Conservation (phyloP, 2,329 filamentous ascomycete species). For the Ampelomyces quisqualis region DNA sequence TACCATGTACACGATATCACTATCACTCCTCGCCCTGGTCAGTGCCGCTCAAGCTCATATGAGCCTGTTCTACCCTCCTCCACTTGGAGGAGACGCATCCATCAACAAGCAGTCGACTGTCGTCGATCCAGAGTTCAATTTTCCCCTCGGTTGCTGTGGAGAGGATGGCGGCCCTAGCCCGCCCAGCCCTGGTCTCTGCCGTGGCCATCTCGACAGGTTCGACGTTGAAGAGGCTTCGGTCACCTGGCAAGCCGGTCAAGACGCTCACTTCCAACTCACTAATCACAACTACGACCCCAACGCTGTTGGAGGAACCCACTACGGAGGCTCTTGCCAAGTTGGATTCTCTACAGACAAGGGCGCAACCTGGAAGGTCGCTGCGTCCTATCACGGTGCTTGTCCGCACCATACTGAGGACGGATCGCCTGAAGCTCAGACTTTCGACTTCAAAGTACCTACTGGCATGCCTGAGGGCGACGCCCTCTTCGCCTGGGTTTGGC, state of each 20-base stretch:
- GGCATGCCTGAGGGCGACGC: slow-evolving; percentile 47
- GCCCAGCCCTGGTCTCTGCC: slow-evolving; percentile 43
- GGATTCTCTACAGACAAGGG: slow-evolving; percentile 49
- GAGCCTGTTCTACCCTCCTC: slow-evolving; percentile 47
- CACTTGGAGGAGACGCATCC: slow-evolving; percentile 50
- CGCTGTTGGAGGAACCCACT: slow-evolving; percentile 45
- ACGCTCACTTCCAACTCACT: slow-evolving; percentile 43
- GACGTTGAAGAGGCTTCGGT: slow-evolving; percentile 48
- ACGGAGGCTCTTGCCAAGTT: slow-evolving; percentile 51
- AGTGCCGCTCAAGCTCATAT: slow-evolving; percentile 43
- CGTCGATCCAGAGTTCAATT: slow-evolving; percentile 41
- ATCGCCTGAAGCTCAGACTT: slow-evolving; percentile 46
- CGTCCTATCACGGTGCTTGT: slow-evolving; percentile 51
- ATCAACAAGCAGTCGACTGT: slow-evolving; percentile 37
- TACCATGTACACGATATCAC: slow-evolving; percentile 32
- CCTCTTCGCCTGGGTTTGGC: slow-evolving; percentile 52
- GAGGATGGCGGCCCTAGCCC: slow-evolving; percentile 33
- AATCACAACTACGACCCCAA: slow-evolving; percentile 38
- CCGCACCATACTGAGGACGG: slow-evolving; percentile 45
- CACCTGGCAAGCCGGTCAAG: slow-evolving; percentile 47
- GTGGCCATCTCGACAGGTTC: slow-evolving; percentile 49
- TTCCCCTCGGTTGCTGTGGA: slow-evolving; percentile 51
- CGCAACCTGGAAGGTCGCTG: slow-evolving; percentile 48
- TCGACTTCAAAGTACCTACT: slow-evolving; percentile 49
- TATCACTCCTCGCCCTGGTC: slow-evolving; percentile 32